Evolutionary conservation across 164 flowering plant species (phyloP).

Genomic region (Dillenia suffruticosa): DNA sequence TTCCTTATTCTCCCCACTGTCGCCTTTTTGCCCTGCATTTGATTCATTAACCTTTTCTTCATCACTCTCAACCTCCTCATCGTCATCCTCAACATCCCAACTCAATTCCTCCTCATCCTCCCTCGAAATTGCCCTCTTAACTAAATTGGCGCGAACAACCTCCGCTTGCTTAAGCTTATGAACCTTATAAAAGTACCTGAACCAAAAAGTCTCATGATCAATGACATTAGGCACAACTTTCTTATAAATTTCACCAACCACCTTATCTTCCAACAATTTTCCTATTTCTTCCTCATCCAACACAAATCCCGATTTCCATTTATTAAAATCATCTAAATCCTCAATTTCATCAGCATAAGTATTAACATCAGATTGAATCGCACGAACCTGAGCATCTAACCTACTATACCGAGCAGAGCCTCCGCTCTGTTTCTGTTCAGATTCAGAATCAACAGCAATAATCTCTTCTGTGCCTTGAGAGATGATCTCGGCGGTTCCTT

Average conservation of each 20-base stretch:
- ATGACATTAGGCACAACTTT: slow-evolving; percentile 53
- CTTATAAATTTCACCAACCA: slow-evolving; percentile 37
- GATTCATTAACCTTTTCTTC: no score
- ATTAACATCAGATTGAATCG: slow-evolving; percentile 42
- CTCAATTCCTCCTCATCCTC: slow-evolving; percentile 83
- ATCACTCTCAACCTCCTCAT: slow-evolving; percentile 8
- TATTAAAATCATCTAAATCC: slow-evolving; percentile 48
- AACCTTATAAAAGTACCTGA: slow-evolving; percentile 63
- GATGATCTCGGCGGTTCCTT: slow-evolving; percentile 59
- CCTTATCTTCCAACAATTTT: slow-evolving; percentile 38
- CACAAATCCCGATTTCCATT: slow-evolving; percentile 71
- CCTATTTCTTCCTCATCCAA: slow-evolving; percentile 62
- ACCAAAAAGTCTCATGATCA: slow-evolving; percentile 65
- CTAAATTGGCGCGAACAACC: slow-evolving; percentile 66
- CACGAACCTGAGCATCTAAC: slow-evolving; percentile 47
- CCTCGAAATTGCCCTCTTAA: slow-evolving; percentile 60
- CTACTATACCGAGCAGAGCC: slow-evolving; percentile 41
- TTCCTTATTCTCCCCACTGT: not conserved
- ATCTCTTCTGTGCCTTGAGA: slow-evolving; percentile 50
- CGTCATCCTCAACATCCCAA: slow-evolving; percentile 88
- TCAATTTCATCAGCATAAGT: slow-evolving; percentile 61
- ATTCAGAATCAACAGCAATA: slow-evolving; percentile 26
- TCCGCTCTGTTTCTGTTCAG: slow-evolving; percentile 7
- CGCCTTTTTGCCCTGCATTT: no score
- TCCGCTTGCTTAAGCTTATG: slow-evolving; percentile 63